phyloP scores from a whole-genome alignment of 2,329 filamentous ascomycete genomes.

The Diaporthe ampelina region DNA sequence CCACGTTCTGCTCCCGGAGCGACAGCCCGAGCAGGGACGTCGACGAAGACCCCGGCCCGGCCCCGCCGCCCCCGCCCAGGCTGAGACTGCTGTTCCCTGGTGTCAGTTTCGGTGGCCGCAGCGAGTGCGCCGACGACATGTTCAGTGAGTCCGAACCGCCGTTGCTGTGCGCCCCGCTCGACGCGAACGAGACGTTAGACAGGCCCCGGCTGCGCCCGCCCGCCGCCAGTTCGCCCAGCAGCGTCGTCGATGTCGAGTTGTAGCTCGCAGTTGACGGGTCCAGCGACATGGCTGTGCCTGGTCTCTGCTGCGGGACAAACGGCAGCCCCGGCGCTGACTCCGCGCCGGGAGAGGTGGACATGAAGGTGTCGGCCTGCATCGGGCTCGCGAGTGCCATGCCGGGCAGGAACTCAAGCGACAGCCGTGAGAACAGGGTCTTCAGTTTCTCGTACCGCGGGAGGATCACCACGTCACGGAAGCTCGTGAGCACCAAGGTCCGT shows the following conservation, averaged over 20 bases:
- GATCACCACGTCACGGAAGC: constrained; percentile 91
- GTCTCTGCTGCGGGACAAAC: constrained; percentile 60
- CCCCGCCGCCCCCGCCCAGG: constrained; percentile 44
- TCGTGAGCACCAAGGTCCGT: constrained; percentile 86
- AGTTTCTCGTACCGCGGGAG: constrained; percentile 90
- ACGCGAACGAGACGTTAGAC: constrained; percentile 82
- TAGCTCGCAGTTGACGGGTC: constrained; percentile 84
- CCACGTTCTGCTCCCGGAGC: constrained; percentile 70
- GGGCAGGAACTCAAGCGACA: constrained; percentile 84
- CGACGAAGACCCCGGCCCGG: constrained; percentile 46
- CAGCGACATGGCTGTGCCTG: constrained; percentile 81
- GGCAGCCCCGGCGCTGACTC: constrained; percentile 56
- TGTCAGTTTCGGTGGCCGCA: constrained; percentile 45
- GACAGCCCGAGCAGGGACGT: constrained; percentile 46
- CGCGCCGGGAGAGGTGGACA: constrained; percentile 65
- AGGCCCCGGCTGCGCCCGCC: constrained; percentile 82
- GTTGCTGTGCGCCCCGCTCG: constrained; percentile 58
- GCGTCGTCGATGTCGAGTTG: constrained; percentile 83
- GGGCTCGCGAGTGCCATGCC: constrained; percentile 68
- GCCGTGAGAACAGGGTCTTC: constrained; percentile 89
- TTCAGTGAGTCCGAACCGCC: constrained; percentile 62
- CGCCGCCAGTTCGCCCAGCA: constrained; percentile 75
- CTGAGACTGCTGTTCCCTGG: constrained; percentile 37
- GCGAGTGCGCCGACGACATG: constrained; percentile 54
- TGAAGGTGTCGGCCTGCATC: constrained; percentile 58